These are phyloP conservation scores for Pleurostoma richardsiae DNA, from an alignment of 2,329 filamentous ascomycete genomes.

Conservation along the genomic window DNA sequence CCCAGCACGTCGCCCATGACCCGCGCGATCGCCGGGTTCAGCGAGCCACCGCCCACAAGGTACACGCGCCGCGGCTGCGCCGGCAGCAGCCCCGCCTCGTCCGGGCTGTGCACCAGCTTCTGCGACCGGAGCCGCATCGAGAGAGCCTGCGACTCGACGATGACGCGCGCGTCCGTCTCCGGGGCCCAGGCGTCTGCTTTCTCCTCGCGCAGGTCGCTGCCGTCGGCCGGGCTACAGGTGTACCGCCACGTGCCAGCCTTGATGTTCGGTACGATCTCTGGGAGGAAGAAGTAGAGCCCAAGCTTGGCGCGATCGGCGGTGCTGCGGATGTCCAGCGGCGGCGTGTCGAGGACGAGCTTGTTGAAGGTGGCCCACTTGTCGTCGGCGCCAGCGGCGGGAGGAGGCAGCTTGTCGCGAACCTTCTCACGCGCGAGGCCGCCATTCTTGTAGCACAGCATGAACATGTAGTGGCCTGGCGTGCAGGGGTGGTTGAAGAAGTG, in stretches of 20 bases:
- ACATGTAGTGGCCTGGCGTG: slow-evolving; percentile 90
- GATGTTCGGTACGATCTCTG: slow-evolving; percentile 93
- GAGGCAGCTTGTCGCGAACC: slow-evolving; percentile 74
- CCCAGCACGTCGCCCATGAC: slow-evolving; percentile 86
- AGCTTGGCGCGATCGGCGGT: slow-evolving; percentile 64
- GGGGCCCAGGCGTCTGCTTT: slow-evolving; percentile 39
- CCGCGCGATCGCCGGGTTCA: slow-evolving; percentile 83
- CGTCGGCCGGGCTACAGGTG: slow-evolving; percentile 49
- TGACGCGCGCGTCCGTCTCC: slow-evolving; percentile 72
- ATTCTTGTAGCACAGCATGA: slow-evolving; percentile 99
- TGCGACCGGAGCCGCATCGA: slow-evolving; percentile 83
- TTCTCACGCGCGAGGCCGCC: slow-evolving; percentile 88
- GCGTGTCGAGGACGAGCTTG: slow-evolving; percentile 59
- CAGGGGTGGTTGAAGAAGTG: slow-evolving; percentile 99
- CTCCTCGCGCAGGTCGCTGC: slow-evolving; percentile 39
- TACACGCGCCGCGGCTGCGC: slow-evolving; percentile 86
- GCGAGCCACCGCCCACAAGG: slow-evolving; percentile 86
- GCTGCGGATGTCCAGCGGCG: slow-evolving; percentile 60
- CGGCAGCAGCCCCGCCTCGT: slow-evolving; percentile 47
- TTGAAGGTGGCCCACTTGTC: slow-evolving; percentile 81
- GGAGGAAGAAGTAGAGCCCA: slow-evolving; percentile 90
- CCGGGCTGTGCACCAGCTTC: slow-evolving; percentile 61
- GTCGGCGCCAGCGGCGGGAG: slow-evolving; percentile 25
- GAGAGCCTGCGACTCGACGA: slow-evolving; percentile 92
- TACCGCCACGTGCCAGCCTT: slow-evolving; percentile 83